Base-by-base conservation (phyloP, 2,329 filamentous ascomycete species). In the Apiospora phragmitis region DNA sequence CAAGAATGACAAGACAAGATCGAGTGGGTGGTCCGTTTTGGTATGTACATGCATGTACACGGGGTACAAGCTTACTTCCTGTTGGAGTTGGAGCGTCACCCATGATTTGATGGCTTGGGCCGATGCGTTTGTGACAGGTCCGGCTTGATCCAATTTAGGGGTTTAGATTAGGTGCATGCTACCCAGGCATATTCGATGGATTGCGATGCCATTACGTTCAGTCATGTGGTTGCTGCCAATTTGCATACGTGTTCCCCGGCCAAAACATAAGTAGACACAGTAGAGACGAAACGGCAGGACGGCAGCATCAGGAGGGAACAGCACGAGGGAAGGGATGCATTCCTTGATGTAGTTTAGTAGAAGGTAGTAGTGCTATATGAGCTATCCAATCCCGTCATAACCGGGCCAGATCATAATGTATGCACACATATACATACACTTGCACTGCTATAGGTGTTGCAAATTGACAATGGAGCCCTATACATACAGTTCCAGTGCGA, bases 1-100 rank as follows among this genome's bases (percentile, higher is more conserved):
- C 55, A n/a, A 62, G 55, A 62, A 62, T 62, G 55, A 62, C 55
- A 62, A 62, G 55, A 62, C 55, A 38, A 62, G 55, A 62, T 62
- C 55, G 32, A 62, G 55, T 18, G 47, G 47, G 47, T 49, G 55
- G 55, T 62, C 55, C 55, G 32, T 62, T 62, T 62, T 62, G 55
- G 55, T 38, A 62, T 62, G 55, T 35, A 62, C 55, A 38, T 62
- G 55, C 55, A 62, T 62, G 55, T 62, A 62, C 55, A 38, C 32
- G 55, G 16, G 32, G 55, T 62, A 62, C 55, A 59, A 35, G 51
- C 51, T 59, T 59, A 59, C 51, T 59, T 35, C 16, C 35, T 18
- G 51, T 21, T 43, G 55, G 3, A 38, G 55, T 32, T n/a, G n/a
- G n/a, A n/a, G n/a, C 38, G 21, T 21, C 42, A 43, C 16, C 18